Base-by-base conservation (phyloP, 1,284 basidiomycete species). In the Vanrija sp. region DNA sequence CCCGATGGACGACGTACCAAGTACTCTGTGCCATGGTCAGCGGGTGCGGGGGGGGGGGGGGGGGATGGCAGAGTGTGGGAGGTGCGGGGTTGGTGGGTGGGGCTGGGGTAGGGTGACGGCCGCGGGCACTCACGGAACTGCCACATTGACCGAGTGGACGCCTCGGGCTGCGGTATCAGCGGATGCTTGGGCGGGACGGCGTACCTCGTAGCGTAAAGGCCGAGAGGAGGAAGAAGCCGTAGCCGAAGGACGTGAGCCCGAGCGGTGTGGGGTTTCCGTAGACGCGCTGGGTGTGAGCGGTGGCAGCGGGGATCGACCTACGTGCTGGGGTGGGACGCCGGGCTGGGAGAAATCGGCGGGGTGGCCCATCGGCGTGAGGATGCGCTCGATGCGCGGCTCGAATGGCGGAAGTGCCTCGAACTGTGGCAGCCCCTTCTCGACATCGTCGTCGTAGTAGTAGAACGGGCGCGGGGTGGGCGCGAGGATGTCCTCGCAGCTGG, bases 391-490 rank as follows among this genome's bases (percentile, higher is more conserved):
- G 47, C 47, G 47, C 12, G 36, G 47, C 8, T 31, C 31, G 31
- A 31, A 31, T 9, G 31, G 31, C 12, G 9, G n/a, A n/a, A n/a
- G 12, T 31, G 25, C 25, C 6, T n/a, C n/a, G n/a, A n/a, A n/a
- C n/a, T n/a, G n/a, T n/a, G n/a, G n/a, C 25, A 31, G 31, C 14
- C 53, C 59, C 56, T 61, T 61, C 50, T 61, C 59, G 23, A 48
- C 4, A 35, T 61, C 54, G 20, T 31, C 31, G 5, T 31, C 31
- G 31, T 31, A 31, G 31, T 31, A 31, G 31, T 14, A 14, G 31
- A 12, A 31, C 15, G 31, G 7, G 31, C 10, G 31, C 31, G 31
- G 31, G 31, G 12, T 14, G 31, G 31, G 31, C 31, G 31, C 31
- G 31, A 31, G 8, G 31, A 31, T 31, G 31, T 31, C 31, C 31